Evolutionary conservation across 352 stramenopile genomes (phyloP).

Genomic region (Globisporangium spiculum): DNA sequence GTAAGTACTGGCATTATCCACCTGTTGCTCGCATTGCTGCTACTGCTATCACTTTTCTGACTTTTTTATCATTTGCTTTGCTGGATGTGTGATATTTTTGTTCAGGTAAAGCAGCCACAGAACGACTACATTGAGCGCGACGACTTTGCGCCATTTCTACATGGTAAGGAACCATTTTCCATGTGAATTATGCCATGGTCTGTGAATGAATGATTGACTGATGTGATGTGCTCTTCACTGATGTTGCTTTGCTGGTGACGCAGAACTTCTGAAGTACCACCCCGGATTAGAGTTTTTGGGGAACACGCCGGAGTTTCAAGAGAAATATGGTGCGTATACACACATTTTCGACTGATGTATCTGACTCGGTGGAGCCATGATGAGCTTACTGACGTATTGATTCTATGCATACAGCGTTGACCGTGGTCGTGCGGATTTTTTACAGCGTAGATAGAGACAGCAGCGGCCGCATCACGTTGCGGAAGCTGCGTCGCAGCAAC

Average conservation of each 20-base stretch:
- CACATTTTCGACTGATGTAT: too few species aligned
- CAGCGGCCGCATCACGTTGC: conserved; percentile 93
- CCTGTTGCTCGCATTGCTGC: background rate
- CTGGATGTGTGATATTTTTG: background rate
- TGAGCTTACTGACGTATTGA: background rate
- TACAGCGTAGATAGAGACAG: conserved; percentile 93
- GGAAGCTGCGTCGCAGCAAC: conserved; percentile 94
- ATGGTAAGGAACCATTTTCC: conserved; percentile 38
- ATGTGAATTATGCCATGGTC: too few species aligned
- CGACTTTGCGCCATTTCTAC: conserved; percentile 97
- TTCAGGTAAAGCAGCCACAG: conserved; percentile 90
- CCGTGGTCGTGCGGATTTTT: conserved; percentile 94
- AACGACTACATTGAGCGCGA: conserved; percentile 91
- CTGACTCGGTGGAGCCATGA: background rate
- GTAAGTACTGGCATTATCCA: conserved; percentile 34
- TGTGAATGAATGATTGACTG: background rate
- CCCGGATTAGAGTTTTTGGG: conserved; percentile 96
- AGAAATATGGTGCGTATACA: conserved; percentile 93
- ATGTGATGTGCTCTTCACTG: background rate
- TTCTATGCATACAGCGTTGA: conserved; percentile 72
- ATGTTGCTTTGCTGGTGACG: background rate
- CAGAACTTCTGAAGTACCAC: conserved; percentile 87
- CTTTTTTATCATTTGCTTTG: conserved; percentile 10
- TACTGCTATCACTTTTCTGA: background rate
- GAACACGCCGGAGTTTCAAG: conserved; percentile 98